phyloP scores from a whole-genome alignment of 2,329 filamentous ascomycete genomes.

The Elsinoe batatas region DNA sequence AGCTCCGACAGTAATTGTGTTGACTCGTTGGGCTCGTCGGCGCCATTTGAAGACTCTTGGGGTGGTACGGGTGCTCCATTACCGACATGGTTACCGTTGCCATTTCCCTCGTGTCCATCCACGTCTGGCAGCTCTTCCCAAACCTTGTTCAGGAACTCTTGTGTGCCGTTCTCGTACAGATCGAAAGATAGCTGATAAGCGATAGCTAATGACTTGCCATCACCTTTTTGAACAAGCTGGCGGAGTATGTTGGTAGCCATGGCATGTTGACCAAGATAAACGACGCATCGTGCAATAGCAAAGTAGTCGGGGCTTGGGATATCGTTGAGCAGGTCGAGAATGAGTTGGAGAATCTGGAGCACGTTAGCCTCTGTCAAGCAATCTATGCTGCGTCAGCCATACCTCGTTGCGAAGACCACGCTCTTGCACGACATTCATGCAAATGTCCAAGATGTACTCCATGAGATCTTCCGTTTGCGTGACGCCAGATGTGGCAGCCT shows the following conservation, averaged over 20 bases:
- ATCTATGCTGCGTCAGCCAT: conserved; percentile 17
- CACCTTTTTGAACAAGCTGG: conserved; percentile 69
- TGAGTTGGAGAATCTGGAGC: conserved; percentile 70
- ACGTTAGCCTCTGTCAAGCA: not conserved
- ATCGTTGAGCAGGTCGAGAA: conserved; percentile 89
- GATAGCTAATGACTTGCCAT: conserved; percentile 67
- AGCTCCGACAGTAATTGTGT: conserved; percentile 49
- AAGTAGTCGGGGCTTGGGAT: conserved; percentile 94
- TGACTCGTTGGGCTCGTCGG: conserved; percentile 45
- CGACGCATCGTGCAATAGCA: conserved; percentile 93
- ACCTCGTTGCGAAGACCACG: conserved; percentile 67
- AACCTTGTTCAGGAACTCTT: conserved; percentile 89
- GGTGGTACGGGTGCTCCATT: conserved; percentile 31
- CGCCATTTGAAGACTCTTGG: conserved; percentile 25
- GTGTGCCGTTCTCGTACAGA: conserved; percentile 94
- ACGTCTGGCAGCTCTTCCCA: conserved; percentile 62
- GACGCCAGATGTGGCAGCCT: conserved; percentile 41
- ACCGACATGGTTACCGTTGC: conserved; percentile 11
- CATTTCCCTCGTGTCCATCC: conserved; percentile 38
- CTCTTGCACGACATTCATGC: conserved; percentile 97
- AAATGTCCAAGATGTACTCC: conserved; percentile 92
- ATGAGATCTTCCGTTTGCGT: conserved; percentile 80
- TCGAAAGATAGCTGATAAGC: conserved; percentile 98
- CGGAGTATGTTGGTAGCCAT: conserved; percentile 81
- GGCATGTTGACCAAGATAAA: conserved; percentile 85